A percentile compares a stretch with the other conserved stretches of the same genome.
Evolutionary conservation across 208 protist species (phyloP).

Genomic region (Crithidia sp.): DNA sequence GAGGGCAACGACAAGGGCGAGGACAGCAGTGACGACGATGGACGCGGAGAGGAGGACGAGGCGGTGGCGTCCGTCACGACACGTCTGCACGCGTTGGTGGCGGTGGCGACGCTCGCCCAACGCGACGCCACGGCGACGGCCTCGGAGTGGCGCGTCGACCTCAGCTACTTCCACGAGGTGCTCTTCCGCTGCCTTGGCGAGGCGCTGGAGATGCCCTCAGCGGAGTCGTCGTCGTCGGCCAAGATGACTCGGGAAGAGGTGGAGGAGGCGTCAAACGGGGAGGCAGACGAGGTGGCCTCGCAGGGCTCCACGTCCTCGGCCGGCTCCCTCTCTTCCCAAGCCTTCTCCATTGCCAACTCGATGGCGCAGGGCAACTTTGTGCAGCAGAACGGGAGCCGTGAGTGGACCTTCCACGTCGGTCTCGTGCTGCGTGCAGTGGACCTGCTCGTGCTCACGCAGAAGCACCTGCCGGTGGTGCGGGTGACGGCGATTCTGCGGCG

Average conservation of each 20-base stretch:
- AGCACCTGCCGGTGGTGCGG: slow-evolving; percentile 83
- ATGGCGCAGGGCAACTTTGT: slow-evolving; percentile 84
- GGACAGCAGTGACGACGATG: slow-evolving; percentile 3
- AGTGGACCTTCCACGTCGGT: slow-evolving; percentile 90
- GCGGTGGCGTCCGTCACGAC: slow-evolving; percentile 76
- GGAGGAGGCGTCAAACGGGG: slow-evolving; percentile 37
- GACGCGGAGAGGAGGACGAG: slow-evolving; percentile 44
- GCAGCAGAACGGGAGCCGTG: slow-evolving; percentile 79
- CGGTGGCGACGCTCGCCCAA: slow-evolving; percentile 88
- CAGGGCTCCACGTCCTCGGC: slow-evolving; percentile 85
- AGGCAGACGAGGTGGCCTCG: slow-evolving; percentile 75
- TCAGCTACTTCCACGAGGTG: slow-evolving; percentile 93
- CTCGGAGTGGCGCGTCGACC: slow-evolving; percentile 89
- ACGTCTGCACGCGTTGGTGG: slow-evolving; percentile 88
- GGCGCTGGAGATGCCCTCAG: slow-evolving; percentile 74
- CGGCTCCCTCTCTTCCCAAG: slow-evolving; percentile 89
- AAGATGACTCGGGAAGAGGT: slow-evolving; percentile 70
- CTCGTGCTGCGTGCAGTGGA: slow-evolving; percentile 90
- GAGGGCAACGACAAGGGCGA: slow-evolving; percentile 3
- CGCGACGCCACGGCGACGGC: slow-evolving; percentile 81
- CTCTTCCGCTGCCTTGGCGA: slow-evolving; percentile 86
- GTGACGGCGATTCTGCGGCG: slow-evolving; percentile 90
- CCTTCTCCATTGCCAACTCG: slow-evolving; percentile 92
- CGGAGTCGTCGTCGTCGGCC: slow-evolving; percentile 45
- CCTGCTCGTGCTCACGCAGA: slow-evolving; percentile 89